Evolutionary conservation across 2,329 filamentous ascomycete species (phyloP), one percentile per base, ranked within the genome.

Genomic region (Thermomyces lanuginosus): DNA sequence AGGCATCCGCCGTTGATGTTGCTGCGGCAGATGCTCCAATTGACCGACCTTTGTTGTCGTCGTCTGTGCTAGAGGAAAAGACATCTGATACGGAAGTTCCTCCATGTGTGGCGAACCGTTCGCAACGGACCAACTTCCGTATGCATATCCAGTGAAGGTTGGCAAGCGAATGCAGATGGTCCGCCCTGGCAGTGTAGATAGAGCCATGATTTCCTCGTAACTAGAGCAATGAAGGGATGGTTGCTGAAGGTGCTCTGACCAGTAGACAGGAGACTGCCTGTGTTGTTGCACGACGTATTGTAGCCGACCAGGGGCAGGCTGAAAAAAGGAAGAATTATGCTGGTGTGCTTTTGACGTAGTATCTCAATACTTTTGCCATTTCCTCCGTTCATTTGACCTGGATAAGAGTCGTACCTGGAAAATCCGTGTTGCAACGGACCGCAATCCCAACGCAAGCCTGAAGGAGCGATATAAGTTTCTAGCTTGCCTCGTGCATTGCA

Each of bases 361-460:
- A n/a, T n/a, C n/a, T n/a, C n/a, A n/a, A n/a, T n/a, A n/a, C n/a
- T n/a, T n/a, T 71, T 64, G 49, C 68, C 71, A 56, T 69, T 69
- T 60, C 74, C 70, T 58, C 77, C 72, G 63, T 86, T 80, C 80
- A 89, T 89, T 50, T 70, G 72, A 61, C 61, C 51, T 46, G 59
- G 55, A 51, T 58, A 53, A 53, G 62, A 55, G 50, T 56, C 54
- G 46, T 63, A 55, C 51, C 56, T 54, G 46, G 55, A 51, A 55
- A 60, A 58, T 52, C 61, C 58, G 56, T 58, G 61, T 56, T 63
- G 56, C 56, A 61, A 60, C 56, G 66, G 63, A 63, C 68, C 63
- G 49, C 69, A 49, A n/a, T n/a, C n/a, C n/a, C n/a, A n/a, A n/a
- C n/a, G n/a, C n/a, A n/a, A n/a, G n/a, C n/a, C n/a, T n/a, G n/a